Evolutionary conservation across 352 stramenopile genomes (phyloP).

Genomic region (Elongisporangium prolatum): DNA sequence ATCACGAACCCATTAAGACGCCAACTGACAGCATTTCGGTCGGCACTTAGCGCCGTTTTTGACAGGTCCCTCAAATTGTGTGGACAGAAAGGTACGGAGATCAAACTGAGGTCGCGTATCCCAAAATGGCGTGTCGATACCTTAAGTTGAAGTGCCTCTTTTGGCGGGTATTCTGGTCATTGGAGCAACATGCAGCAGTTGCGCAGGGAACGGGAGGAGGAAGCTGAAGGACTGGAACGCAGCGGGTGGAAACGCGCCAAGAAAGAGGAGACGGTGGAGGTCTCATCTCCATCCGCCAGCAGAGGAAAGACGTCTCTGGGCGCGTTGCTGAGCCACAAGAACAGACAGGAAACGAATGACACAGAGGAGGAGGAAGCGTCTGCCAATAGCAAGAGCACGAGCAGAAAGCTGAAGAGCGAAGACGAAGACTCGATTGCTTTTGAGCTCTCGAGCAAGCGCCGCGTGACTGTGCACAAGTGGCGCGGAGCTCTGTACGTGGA

Average conservation of each 20-base stretch:
- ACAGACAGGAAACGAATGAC: not conserved
- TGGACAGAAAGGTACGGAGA: too few relatives aligned
- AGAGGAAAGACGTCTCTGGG: not conserved
- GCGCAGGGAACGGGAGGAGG: not conserved
- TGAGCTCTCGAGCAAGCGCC: slow-evolving; percentile 50
- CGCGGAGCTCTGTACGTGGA: slow-evolving; percentile 48
- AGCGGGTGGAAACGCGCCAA: slow-evolving; percentile 1
- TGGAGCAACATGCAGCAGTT: too few relatives aligned
- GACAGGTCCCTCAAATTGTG: too few relatives aligned
- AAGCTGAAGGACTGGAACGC: not conserved
- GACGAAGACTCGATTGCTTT: slow-evolving; percentile 32
- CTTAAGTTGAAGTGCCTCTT: too few relatives aligned
- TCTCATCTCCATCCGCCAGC: not conserved
- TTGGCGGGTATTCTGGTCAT: too few relatives aligned
- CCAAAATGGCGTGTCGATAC: too few relatives aligned
- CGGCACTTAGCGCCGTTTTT: too few relatives aligned
- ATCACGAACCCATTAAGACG: too few relatives aligned
- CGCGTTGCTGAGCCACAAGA: slow-evolving; percentile 5
- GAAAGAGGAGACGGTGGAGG: not conserved
- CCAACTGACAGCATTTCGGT: too few relatives aligned
- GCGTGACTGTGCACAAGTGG: slow-evolving; percentile 57
- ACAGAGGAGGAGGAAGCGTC: not conserved
- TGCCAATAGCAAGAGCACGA: not conserved
- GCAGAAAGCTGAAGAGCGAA: not conserved
- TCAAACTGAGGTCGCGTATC: too few relatives aligned